Evolutionary conservation across 352 stramenopile species (phyloP).

Genomic region (Globisporangium megalacanthum): DNA sequence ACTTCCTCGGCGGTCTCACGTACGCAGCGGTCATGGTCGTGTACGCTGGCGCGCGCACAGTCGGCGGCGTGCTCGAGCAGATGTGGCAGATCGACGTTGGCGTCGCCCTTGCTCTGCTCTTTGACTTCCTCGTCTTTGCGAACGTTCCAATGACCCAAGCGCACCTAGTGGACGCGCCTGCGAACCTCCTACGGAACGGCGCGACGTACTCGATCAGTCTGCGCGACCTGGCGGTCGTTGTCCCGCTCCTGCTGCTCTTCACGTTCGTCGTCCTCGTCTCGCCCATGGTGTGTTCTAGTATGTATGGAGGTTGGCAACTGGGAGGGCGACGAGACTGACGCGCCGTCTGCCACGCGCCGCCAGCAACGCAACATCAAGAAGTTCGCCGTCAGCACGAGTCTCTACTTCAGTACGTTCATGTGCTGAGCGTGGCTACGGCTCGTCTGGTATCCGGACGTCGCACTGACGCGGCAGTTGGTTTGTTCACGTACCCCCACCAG

Average conservation of each 20-base stretch:
- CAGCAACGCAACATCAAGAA: constrained; percentile 51
- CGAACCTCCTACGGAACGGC: constrained; percentile 6
- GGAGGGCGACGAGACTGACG: too few species aligned
- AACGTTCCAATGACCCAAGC: constrained; percentile 29
- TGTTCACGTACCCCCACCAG: constrained; percentile 11
- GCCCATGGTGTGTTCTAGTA: too few species aligned
- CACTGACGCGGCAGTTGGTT: not conserved
- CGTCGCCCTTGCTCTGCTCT: constrained; percentile 47
- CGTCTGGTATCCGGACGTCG: too few species aligned
- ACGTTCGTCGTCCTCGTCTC: constrained; percentile 39
- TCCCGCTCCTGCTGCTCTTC: constrained; percentile 60
- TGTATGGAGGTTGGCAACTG: too few species aligned
- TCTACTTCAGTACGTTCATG: constrained; percentile 42
- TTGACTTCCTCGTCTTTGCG: constrained; percentile 58
- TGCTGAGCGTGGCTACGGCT: not conserved
- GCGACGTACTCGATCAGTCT: constrained; percentile 43
- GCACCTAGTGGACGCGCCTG: constrained; percentile 15
- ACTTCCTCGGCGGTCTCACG: constrained; percentile 55
- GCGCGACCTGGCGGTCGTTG: constrained; percentile 36
- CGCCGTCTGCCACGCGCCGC: constrained; percentile 26
- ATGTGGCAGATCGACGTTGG: constrained; percentile 34
- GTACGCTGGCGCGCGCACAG: constrained; percentile 33
- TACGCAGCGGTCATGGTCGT: constrained; percentile 39
- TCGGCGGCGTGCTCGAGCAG: constrained; percentile 34
- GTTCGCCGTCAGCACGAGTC: constrained; percentile 59